Evolutionary conservation across 306 rosid species (phyloP).

Genomic region (Gillenia trifoliata): DNA sequence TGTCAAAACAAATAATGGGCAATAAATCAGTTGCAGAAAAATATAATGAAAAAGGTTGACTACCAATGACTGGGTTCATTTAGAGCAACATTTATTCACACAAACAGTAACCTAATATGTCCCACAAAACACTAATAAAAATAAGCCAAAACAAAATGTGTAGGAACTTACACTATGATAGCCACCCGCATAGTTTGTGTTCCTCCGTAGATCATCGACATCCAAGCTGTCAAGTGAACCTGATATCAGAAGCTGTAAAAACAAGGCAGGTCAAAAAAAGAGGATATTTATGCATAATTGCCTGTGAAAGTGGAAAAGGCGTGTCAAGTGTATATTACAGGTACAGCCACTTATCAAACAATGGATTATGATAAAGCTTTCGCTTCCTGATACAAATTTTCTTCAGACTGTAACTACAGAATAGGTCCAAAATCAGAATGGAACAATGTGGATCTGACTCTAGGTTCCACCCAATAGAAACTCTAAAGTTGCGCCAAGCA

Average conservation of each 20-base stretch:
- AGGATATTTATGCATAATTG: background rate
- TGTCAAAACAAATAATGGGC: slow-evolving; percentile 24
- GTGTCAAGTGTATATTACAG: background rate
- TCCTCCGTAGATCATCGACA: slow-evolving; percentile 75
- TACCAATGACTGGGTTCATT: background rate
- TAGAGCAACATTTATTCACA: background rate
- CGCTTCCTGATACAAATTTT: background rate
- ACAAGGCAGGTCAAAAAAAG: background rate
- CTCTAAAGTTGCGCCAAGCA: background rate
- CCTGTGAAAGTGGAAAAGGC: background rate
- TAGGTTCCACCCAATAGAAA: background rate
- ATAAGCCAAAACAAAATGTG: background rate
- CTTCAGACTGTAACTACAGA: background rate
- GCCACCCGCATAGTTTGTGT: slow-evolving; percentile 87
- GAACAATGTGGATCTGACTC: background rate
- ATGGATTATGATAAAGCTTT: background rate
- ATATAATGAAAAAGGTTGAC: slow-evolving; percentile 9
- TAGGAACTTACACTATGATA: slow-evolving; percentile 67
- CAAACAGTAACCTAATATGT: background rate
- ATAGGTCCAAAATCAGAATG: background rate
- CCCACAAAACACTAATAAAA: background rate
- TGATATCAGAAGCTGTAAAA: slow-evolving; percentile 85
- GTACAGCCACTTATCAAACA: background rate
- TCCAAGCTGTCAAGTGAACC: slow-evolving; percentile 98
- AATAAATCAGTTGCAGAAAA: background rate